Percentiles rank a stretch among this genome's conserved stretches.
phyloP scores from a whole-genome alignment of 257 asterid genomes.

The Eustoma russellianum region DNA sequence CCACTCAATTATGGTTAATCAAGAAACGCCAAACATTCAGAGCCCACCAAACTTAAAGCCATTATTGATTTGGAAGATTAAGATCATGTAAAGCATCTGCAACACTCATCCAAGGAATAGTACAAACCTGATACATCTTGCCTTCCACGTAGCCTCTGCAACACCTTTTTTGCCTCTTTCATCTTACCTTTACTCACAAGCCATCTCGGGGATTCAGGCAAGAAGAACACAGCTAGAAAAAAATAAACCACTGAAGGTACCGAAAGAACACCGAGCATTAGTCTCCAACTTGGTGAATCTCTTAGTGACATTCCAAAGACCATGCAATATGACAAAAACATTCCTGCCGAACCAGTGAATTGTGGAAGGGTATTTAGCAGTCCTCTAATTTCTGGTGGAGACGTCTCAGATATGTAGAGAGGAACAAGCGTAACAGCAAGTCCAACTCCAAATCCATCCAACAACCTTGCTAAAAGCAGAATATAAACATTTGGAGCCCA shows the following conservation, averaged over 20 bases:
- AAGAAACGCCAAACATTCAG: background rate
- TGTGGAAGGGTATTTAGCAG: conserved; percentile 58
- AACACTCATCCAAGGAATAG: background rate
- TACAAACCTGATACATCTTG: conserved; percentile 56
- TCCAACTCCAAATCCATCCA: conserved; percentile 61
- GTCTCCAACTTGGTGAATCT: conserved; percentile 48
- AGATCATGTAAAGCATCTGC: no score
- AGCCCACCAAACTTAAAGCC: background rate
- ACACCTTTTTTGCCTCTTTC: conserved; percentile 45
- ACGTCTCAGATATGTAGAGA: conserved; percentile 53
- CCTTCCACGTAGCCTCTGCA: conserved; percentile 50
- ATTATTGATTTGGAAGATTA: background rate
- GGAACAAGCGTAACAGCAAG: conserved; percentile 56
- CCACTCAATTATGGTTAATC: background rate
- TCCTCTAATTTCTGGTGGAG: conserved; percentile 68
- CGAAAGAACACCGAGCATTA: conserved; percentile 52
- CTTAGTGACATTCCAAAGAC: conserved; percentile 50
- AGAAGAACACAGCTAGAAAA: conserved; percentile 28
- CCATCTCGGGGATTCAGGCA: conserved; percentile 86
- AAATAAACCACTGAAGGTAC: conserved; percentile 43
- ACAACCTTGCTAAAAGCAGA: conserved; percentile 47
- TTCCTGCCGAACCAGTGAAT: conserved; percentile 42
- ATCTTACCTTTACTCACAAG: conserved; percentile 58
- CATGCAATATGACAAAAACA: conserved; percentile 47
- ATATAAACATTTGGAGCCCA: conserved; percentile 64